These are phyloP conservation scores for Roridomyces roridus DNA, from an alignment of 768 basidiomycete genomes.

Conservation along the genomic window DNA sequence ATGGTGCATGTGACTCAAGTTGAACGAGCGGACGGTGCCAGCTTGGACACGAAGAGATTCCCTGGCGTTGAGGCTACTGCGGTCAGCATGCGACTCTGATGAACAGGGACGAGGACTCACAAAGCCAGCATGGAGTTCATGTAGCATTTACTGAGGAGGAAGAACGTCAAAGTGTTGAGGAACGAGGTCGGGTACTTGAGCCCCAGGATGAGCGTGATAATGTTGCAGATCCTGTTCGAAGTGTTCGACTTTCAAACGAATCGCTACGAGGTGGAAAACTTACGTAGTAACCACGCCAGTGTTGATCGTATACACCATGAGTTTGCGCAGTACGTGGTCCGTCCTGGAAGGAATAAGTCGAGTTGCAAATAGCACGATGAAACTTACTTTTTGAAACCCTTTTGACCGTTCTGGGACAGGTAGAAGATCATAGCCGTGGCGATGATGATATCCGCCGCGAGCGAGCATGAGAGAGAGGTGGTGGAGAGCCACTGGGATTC, in stretches of 20 bases:
- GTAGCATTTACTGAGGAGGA: not conserved
- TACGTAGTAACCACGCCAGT: too few species aligned
- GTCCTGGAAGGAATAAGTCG: not conserved
- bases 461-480: not conserved
- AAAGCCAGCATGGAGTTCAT: not conserved
- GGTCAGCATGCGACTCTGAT: not conserved
- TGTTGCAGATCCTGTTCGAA: not conserved
- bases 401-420: not conserved
- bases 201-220: not conserved
- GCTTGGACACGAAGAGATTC: not conserved
- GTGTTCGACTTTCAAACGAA: not conserved
- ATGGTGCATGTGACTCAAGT: not conserved
- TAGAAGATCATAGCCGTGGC: not conserved
- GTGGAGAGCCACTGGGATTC: not conserved
- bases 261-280: not conserved
- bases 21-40: not conserved
- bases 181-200: not conserved
- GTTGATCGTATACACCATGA: too few species aligned
- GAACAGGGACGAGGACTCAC: not conserved
- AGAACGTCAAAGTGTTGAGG: not conserved
- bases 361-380: not conserved
- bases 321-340: not conserved
- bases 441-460: not conserved
- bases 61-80: not conserved
- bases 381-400: not conserved